These are phyloP conservation scores for Capsella bursapastoris DNA, from an alignment of 345 rosid species.

Conservation along the genomic window DNA sequence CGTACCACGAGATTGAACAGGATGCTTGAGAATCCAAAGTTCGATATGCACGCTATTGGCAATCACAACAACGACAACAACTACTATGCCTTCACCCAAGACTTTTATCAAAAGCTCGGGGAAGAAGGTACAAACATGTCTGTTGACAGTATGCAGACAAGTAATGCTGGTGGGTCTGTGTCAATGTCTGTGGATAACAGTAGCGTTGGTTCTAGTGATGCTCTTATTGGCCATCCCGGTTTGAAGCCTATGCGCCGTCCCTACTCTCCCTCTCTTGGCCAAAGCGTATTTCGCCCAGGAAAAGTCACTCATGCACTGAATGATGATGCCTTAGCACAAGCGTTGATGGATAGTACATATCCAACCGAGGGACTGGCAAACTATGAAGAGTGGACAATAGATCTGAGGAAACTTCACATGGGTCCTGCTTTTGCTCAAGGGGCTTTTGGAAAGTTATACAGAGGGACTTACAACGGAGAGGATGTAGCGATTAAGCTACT, in stretches of 20 bases:
- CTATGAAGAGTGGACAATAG: constrained; percentile 68
- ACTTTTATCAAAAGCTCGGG: constrained; percentile 64
- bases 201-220: constrained; percentile 68
- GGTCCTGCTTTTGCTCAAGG: constrained; percentile 68
- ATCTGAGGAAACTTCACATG: constrained; percentile 61
- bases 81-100: constrained; percentile 59
- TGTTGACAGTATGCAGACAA: constrained; percentile 60
- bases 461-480: constrained; percentile 52
- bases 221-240: constrained; percentile 62
- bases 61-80: constrained; percentile 49
- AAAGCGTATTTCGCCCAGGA: constrained; percentile 58
- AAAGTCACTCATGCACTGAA: constrained; percentile 56
- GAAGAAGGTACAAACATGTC: constrained; percentile 66
- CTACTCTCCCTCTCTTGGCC: constrained; percentile 53
- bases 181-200: constrained; percentile 71
- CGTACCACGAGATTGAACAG: constrained; percentile 23
- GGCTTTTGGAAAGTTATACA: constrained; percentile 64
- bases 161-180: constrained; percentile 66
- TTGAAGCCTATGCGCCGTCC: constrained; percentile 51
- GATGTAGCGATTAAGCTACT: constrained; percentile 56
- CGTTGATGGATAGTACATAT: constrained; percentile 53
- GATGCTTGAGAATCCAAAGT: constrained; percentile 52
- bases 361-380: constrained; percentile 55
- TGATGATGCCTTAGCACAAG: constrained; percentile 64
- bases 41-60: constrained; percentile 48